Percentiles rank a stretch among this genome's conserved stretches.
Evolutionary conservation across 306 rosid species (phyloP).

Genomic region (Glycine soja): DNA sequence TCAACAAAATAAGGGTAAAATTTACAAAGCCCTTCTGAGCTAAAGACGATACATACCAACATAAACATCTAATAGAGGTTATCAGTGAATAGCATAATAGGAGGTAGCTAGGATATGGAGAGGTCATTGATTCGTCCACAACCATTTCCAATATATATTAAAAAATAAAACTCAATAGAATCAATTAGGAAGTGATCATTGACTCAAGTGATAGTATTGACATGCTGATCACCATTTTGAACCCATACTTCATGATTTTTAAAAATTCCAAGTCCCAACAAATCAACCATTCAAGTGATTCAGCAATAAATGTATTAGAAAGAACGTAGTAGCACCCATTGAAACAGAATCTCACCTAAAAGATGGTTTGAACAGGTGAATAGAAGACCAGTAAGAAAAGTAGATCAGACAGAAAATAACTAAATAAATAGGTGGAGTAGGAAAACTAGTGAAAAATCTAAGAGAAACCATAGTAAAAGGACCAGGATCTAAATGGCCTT

Average conservation of each 20-base stretch:
- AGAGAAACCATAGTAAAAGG: background rate
- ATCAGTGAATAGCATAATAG: background rate
- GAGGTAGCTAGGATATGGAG: background rate
- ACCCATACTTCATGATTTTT: background rate
- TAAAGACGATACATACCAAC: background rate
- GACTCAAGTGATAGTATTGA: conserved; percentile 17
- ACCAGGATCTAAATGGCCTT: conserved; percentile 6
- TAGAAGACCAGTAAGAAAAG: background rate
- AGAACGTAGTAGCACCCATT: background rate
- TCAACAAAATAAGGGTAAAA: conserved; percentile 7
- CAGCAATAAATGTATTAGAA: background rate
- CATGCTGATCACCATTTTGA: conserved; percentile 4
- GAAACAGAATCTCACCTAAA: background rate
- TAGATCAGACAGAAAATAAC: background rate
- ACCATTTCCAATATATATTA: background rate
- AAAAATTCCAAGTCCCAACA: background rate
- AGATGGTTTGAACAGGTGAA: background rate
- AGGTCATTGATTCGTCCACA: background rate
- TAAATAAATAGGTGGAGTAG: background rate
- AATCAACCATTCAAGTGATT: background rate
- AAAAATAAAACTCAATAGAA: background rate
- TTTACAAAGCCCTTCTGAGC: background rate
- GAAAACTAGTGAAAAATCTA: background rate
- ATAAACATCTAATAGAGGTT: background rate
- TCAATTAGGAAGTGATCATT: background rate